phyloP scores from a whole-genome alignment of 805 yeast genomes.

The Myxozyma neglecta region DNA sequence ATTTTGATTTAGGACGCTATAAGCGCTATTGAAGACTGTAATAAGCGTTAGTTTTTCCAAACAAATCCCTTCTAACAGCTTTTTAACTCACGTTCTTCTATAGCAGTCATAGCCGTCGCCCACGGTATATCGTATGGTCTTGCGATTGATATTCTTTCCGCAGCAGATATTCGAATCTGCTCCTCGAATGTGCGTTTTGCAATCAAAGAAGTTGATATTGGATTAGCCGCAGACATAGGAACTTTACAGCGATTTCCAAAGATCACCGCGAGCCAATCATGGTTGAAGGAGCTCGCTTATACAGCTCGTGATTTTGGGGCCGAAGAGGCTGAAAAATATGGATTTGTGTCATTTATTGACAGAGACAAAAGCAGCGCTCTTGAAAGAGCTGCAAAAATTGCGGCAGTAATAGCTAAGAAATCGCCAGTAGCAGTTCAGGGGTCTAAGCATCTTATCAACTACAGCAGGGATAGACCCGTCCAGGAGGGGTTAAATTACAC shows the following conservation, averaged over 20 bases:
- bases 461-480: conserved; percentile 42
- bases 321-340: conserved; percentile 56
- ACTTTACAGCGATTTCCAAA: conserved; percentile 65
- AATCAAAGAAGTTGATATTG: conserved; percentile 69
- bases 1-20: conserved; percentile 7
- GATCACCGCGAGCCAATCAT: conserved; percentile 54
- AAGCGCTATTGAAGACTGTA: conserved; percentile 29
- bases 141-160: conserved; percentile 64
- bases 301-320: conserved; percentile 60
- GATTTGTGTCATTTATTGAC: conserved; percentile 53
- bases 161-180: conserved; percentile 59
- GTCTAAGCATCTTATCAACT: conserved; percentile 57
- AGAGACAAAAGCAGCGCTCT: conserved; percentile 53
- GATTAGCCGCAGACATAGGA: conserved; percentile 79
- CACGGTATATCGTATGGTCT: conserved; percentile 69
- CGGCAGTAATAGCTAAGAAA: conserved; percentile 48
- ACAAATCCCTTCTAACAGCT: neutral
- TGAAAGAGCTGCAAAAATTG: conserved; percentile 51
- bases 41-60: conserved; percentile 15
- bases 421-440: conserved; percentile 65
- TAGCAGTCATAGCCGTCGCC: conserved; percentile 61
- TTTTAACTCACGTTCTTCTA: neutral
- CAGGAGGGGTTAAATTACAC: conserved; percentile 53
- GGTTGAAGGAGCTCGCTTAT: conserved; percentile 59
- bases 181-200: conserved; percentile 54